Conservation (phyloP, 1,284 basidiomycete species). For the Leccinum subrobustum region DNA sequence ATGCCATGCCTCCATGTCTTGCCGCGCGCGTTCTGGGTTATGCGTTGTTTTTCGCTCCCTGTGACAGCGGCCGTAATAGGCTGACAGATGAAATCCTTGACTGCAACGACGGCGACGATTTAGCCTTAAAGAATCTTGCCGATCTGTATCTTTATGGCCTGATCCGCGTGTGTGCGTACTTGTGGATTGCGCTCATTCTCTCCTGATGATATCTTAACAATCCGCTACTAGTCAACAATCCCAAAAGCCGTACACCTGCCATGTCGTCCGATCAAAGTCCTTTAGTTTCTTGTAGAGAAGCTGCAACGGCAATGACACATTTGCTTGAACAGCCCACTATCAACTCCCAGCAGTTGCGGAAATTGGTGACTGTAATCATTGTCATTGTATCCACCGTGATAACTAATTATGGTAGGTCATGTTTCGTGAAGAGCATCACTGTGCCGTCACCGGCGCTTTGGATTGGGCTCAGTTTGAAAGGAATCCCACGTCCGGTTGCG, state of each 20-base stretch:
- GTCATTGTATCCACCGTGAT: not conserved
- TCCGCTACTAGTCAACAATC: not conserved
- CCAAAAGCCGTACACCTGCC: too few species aligned
- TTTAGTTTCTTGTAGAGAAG: too few species aligned
- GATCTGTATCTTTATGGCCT: not conserved
- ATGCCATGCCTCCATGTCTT: too few species aligned
- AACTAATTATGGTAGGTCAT: not conserved
- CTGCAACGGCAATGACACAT: too few species aligned
- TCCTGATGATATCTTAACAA: not conserved
- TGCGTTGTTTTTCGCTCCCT: not conserved
- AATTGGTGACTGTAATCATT: not conserved
- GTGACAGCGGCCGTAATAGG: not conserved
- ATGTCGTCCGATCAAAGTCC: too few species aligned
- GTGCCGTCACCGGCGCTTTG: not conserved
- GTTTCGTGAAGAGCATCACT: not conserved
- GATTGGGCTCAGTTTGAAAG: not conserved
- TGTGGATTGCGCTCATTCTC: not conserved
- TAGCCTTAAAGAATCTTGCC: not conserved
- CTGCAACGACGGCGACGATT: not conserved
- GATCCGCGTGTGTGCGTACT: not conserved
- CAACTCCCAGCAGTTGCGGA: not conserved
- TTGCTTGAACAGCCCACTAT: too few species aligned
- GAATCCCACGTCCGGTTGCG: too few species aligned
- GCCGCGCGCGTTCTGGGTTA: not conserved
- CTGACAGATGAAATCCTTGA: not conserved